Evolutionary conservation across 495 filamentous ascomycete genomes (phyloP), one percentile per base, ranked within the genome.

Genomic region (Astrothelium subdiscretum): DNA sequence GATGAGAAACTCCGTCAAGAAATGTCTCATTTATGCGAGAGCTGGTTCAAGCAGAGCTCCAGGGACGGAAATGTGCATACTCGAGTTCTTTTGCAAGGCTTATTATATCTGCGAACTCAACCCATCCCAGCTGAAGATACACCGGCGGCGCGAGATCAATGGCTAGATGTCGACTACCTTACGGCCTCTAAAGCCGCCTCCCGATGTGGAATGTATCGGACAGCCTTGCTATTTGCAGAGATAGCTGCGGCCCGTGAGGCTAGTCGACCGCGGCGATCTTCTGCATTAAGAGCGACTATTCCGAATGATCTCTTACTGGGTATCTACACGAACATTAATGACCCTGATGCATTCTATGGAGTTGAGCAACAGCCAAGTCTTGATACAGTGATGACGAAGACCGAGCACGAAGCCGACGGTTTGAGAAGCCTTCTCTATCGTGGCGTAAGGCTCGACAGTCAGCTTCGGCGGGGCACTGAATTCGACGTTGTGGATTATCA

Each of bases 331-430:
- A 89, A 90, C 62, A 87, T 97, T 40, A 92, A 96, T 72, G 94
- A 98, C 70, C 92, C 91, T 15, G 94, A 98, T 70, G 84, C 92
- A 20, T 97, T 92, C 71, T 97, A 98, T 68, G 94, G 94, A n/a
- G 85, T 97, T 24, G 81, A 87, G 57, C 88, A 95, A 71, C 81
- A 80, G 26, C 81, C 90, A 12, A 88, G 83, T 54, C 75, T 98
- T 43, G 77, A 80, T 18, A 87, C 87, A 0, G 86, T 97, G 8
- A 79, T 96, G 66, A 83, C 87, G 29, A 84, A 86, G 31, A 80
- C 97, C n/a, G 91, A 96, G 66, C 92, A 96, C 68, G 95, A 98
- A 74, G 81, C 84, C 51, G 85, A 94, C 65, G 92, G 92, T 0
- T 79, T 85, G 65, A 96, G 95, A 69, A 92, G 88, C 60, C 81